Conservation (phyloP, 2,329 filamentous ascomycete genomes). For the Fusarium oligoseptatum region DNA sequence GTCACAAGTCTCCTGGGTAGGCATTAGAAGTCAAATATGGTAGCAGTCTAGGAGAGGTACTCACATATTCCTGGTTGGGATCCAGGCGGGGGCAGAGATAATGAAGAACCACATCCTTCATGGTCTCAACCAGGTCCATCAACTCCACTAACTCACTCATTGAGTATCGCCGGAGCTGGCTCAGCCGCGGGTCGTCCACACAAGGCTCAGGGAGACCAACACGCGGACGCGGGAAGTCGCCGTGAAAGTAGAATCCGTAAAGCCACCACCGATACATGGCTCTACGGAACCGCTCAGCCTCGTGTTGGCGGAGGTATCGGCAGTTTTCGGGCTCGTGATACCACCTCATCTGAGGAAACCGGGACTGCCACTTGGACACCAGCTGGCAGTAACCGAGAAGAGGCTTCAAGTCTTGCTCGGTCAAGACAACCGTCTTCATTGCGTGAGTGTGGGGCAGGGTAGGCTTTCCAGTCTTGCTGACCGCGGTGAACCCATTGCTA, state of each 20-base stretch:
- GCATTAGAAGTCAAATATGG: slow-evolving; percentile 12
- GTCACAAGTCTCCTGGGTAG: slow-evolving; percentile 34
- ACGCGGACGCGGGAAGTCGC: slow-evolving; percentile 55
- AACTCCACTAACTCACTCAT: slow-evolving; percentile 61
- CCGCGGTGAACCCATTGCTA: slow-evolving; percentile 37
- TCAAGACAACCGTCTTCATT: slow-evolving; percentile 48
- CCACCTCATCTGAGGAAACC: slow-evolving; percentile 61
- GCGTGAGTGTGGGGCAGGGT: neutral
- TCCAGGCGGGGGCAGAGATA: slow-evolving; percentile 62
- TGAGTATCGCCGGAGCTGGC: slow-evolving; percentile 59
- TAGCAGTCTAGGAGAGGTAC: slow-evolving; percentile 21
- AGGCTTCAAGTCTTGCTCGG: slow-evolving; percentile 49
- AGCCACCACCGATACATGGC: slow-evolving; percentile 69
- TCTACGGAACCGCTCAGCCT: slow-evolving; percentile 62
- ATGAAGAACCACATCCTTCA: slow-evolving; percentile 59
- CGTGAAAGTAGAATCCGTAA: slow-evolving; percentile 66
- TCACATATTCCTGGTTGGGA: slow-evolving; percentile 52
- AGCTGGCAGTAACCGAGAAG: slow-evolving; percentile 53
- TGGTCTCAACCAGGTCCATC: slow-evolving; percentile 59
- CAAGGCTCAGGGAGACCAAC: slow-evolving; percentile 55
- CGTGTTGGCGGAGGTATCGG: slow-evolving; percentile 58
- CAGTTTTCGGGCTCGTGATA: slow-evolving; percentile 60
- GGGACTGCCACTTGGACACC: slow-evolving; percentile 55
- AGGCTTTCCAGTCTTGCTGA: slow-evolving; percentile 40
- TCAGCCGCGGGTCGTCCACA: slow-evolving; percentile 57